Percentiles rank a stretch among this genome's conserved stretches.
Evolutionary conservation across 2,329 filamentous ascomycete species (phyloP).

Genomic region (Rutstroemia sp.): DNA sequence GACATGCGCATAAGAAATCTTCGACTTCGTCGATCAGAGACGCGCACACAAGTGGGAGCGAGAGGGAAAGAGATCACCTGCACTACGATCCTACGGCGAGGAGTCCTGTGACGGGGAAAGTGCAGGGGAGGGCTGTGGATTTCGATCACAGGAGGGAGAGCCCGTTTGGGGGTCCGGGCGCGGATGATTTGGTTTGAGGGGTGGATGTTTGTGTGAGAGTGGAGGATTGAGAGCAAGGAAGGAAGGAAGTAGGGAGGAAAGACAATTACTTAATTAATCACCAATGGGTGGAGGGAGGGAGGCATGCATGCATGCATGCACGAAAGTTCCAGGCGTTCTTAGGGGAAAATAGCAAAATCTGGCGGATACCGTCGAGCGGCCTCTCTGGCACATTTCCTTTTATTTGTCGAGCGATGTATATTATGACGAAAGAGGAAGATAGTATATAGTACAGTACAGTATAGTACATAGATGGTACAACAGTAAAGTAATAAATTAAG

Average conservation of each 20-base stretch:
- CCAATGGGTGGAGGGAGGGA: too few species aligned
- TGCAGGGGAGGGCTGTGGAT: neutral
- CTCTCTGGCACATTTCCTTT: too few species aligned
- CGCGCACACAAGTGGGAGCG: neutral
- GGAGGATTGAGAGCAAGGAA: neutral
- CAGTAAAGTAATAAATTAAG: neutral
- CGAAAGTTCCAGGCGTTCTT: too few species aligned
- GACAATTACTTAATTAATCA: neutral
- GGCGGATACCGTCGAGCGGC: too few species aligned
- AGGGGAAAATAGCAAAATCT: too few species aligned
- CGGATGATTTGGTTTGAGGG: neutral
- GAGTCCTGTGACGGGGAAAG: neutral
- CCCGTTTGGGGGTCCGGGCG: neutral
- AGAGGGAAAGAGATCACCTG: neutral
- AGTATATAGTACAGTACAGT: neutral
- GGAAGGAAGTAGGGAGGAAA: neutral
- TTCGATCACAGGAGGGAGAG: conserved; percentile 2
- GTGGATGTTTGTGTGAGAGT: neutral
- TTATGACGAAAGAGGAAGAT: neutral
- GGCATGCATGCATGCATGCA: too few species aligned
- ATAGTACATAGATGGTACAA: neutral
- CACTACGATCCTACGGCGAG: neutral
- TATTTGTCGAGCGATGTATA: too few species aligned
- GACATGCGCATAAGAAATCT: neutral
- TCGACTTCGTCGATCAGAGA: neutral